A percentile compares a stretch with the other conserved stretches of the same genome.
Evolutionary conservation across 768 basidiomycete genomes (phyloP).

Genomic region (Xanthoconium stramineum): DNA sequence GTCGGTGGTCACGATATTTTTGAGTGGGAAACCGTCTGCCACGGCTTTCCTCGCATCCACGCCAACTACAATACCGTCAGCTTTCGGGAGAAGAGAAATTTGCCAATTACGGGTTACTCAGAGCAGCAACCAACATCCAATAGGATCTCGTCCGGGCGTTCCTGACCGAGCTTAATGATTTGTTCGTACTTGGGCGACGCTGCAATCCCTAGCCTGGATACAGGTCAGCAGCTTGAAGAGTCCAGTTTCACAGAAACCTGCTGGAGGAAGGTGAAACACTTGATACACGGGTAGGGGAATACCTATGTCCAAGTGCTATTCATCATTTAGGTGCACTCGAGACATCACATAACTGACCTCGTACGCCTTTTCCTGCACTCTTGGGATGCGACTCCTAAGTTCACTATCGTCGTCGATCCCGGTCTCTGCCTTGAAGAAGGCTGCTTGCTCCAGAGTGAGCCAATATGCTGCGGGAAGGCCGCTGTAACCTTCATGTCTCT

Average conservation of each 20-base stretch:
- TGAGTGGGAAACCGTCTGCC: slow-evolving; percentile 41
- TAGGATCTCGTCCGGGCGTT: slow-evolving; percentile 36
- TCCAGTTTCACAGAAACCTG: no score
- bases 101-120: slow-evolving; percentile 16
- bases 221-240: not conserved
- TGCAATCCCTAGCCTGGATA: slow-evolving; percentile 11
- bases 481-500: slow-evolving; percentile 9
- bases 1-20: slow-evolving; percentile 39
- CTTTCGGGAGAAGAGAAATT: not conserved
- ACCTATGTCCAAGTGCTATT: slow-evolving; percentile 12
- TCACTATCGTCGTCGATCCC: slow-evolving; percentile 27
- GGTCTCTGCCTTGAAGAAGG: slow-evolving; percentile 29
- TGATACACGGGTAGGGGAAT: slow-evolving; percentile 30
- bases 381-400: slow-evolving; percentile 30
- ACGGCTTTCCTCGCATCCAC: slow-evolving; percentile 40
- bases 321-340: not conserved
- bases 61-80: slow-evolving; percentile 13
- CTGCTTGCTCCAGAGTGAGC: slow-evolving; percentile 16
- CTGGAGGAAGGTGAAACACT: slow-evolving; percentile 24
- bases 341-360: slow-evolving; percentile 13
- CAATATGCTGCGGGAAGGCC: not conserved
- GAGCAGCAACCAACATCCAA: slow-evolving; percentile 48
- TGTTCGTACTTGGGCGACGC: slow-evolving; percentile 17
- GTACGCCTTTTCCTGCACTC: slow-evolving; percentile 30
- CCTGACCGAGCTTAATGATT: slow-evolving; percentile 36